Percentiles rank a stretch among this genome's conserved stretches.
Evolutionary conservation across 345 rosid species (phyloP).

Genomic region (Salix viminalis): DNA sequence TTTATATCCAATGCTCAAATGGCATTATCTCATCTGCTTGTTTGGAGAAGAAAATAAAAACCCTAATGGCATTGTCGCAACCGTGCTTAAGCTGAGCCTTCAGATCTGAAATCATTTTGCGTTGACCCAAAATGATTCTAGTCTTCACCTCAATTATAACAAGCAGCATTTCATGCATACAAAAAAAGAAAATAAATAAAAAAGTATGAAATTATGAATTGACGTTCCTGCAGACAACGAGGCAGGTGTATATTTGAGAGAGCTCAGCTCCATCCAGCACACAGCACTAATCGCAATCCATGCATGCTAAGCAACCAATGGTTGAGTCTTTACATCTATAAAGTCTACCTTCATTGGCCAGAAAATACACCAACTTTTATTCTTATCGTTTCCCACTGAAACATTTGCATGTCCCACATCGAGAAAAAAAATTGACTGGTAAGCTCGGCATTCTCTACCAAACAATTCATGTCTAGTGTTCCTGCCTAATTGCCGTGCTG

Average conservation of each 20-base stretch:
- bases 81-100: neutral
- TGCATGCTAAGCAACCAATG: conserved; percentile 6
- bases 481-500: neutral
- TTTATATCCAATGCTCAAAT: too few relatives aligned
- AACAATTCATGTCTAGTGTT: neutral
- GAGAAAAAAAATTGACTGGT: neutral
- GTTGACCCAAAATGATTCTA: neutral
- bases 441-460: neutral
- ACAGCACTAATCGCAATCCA: conserved; percentile 5
- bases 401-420: conserved; percentile 3
- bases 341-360: neutral
- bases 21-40: too few relatives aligned
- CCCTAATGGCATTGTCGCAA: neutral
- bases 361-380: neutral
- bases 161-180: neutral
- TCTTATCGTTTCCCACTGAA: conserved; percentile 12
- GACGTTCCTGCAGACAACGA: neutral
- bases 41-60: too few relatives aligned
- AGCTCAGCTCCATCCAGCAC: neutral
- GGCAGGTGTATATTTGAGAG: neutral
- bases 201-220: too few relatives aligned
- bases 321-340: neutral
- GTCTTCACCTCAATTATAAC: neutral
- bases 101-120: neutral
- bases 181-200: neutral